phyloP scores from a whole-genome alignment of 2,329 filamentous ascomycete genomes.

The Fusarium incarnatum region DNA sequence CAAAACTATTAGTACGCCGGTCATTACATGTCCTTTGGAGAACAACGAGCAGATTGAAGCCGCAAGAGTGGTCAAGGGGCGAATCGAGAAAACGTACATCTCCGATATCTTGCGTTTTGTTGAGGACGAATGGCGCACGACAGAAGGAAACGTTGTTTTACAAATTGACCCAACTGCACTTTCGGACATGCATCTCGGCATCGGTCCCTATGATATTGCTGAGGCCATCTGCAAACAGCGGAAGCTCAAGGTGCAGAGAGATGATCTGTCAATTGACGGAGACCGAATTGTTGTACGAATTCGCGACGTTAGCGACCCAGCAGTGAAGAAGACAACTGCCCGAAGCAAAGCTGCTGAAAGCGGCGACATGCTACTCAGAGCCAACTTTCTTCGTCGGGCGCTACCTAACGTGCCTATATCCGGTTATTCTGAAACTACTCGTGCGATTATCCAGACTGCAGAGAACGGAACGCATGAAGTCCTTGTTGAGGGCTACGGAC shows the following conservation, averaged over 20 bases:
- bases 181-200: constrained; percentile 82
- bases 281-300: constrained; percentile 80
- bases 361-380: constrained; percentile 73
- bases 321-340: constrained; percentile 58
- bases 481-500: constrained; percentile 93
- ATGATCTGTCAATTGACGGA: constrained; percentile 71
- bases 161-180: constrained; percentile 85
- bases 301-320: constrained; percentile 64
- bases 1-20: constrained; percentile 90
- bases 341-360: constrained; percentile 60
- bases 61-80: constrained; percentile 90
- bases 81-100: constrained; percentile 94
- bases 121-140: constrained; percentile 88
- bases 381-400: constrained; percentile 86
- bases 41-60: constrained; percentile 80
- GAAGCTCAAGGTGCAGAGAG: constrained; percentile 79
- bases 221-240: constrained; percentile 82
- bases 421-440: constrained; percentile 85
- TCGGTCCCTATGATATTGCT: constrained; percentile 78
- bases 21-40: constrained; percentile 87
- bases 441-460: constrained; percentile 89
- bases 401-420: constrained; percentile 88
- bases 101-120: constrained; percentile 83
- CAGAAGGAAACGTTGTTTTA: constrained; percentile 80
- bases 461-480: constrained; percentile 76